These are phyloP conservation scores for Zygoascus flipseniorum DNA, from an alignment of 805 yeast genomes.

Conservation along the genomic window DNA sequence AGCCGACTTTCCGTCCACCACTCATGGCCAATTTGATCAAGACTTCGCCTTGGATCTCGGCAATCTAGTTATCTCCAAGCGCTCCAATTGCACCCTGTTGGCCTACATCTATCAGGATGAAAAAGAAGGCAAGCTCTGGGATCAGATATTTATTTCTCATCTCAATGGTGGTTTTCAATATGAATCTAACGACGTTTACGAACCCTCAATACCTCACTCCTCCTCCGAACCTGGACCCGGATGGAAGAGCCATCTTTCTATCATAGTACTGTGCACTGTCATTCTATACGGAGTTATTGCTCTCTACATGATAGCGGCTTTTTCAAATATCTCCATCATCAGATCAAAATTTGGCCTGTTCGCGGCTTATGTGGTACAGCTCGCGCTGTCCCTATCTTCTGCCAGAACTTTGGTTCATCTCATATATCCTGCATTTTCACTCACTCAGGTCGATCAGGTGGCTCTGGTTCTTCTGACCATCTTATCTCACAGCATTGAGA, in stretches of 20 bases:
- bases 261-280: constrained; percentile 12
- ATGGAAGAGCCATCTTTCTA: not conserved
- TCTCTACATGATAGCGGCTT: constrained; percentile 30
- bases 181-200: not conserved
- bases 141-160: not conserved
- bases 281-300: constrained; percentile 25
- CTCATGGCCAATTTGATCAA: not conserved
- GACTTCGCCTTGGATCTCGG: not conserved
- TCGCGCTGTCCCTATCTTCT: constrained; percentile 32
- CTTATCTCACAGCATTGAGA: constrained; percentile 38
- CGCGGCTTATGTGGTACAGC: constrained; percentile 37
- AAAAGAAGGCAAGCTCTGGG: constrained; percentile 1
- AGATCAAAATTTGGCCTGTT: constrained; percentile 41
- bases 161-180: not conserved
- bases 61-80: not conserved
- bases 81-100: not conserved
- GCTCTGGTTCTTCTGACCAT: constrained; percentile 34
- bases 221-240: not conserved
- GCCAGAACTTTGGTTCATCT: constrained; percentile 37
- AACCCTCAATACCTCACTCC: not conserved
- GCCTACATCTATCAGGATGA: constrained; percentile 1
- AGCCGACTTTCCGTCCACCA: not conserved
- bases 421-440: constrained; percentile 25
- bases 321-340: constrained; percentile 35
- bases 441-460: constrained; percentile 32